Base-by-base conservation (phyloP, 139 green algal species). In the Coelastrella sp. region DNA sequence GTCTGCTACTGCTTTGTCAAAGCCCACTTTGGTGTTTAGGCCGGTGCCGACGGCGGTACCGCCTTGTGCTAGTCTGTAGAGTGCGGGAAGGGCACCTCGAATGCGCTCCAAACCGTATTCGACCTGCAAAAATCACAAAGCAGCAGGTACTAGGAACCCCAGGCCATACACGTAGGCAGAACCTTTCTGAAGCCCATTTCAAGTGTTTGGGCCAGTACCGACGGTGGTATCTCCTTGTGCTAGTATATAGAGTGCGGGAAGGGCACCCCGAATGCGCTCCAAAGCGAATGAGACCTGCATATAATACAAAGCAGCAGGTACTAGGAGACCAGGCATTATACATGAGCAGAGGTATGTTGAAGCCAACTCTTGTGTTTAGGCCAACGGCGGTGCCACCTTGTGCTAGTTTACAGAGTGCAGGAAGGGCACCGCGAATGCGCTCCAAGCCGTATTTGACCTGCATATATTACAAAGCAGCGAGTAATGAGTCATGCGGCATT, bases 31-130 rank as follows among this genome's bases (percentile, higher is more conserved):
- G 0, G 13, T 71, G 11, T 14, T 99, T 23, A 99, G 93, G 5
- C 98, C 98, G 5, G 98, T 99, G 86, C 98, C 98, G 5, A 99
- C 98, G 14, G 98, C 98, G 5, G 98, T 99, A 83, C 98, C 98
- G 80, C 98, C 97, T 92, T 99, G 95, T 10, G 96, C 97, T 88
- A 99, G 93, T 92, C 96, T 90, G 89, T 95, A 94, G 68, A 99
- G 92, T 3, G 94, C 85, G 0, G 96, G 97, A 85, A 99, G 84
- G 0, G 94, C 86, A 20, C 73, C 82, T 58, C 96, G 74, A 5
- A 99, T 92, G 3, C 97, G 91, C 73, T 93, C 90, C 0, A 99
- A 93, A 74, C 96, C 96, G 87, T 98, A 97, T 81, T 94, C 90
- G 56, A 99, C 93, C 96, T 98, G 96, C 73, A 73, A 10, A 22